Conservation (phyloP, 163 green algal genomes). For the Chlorella variabilis region DNA sequence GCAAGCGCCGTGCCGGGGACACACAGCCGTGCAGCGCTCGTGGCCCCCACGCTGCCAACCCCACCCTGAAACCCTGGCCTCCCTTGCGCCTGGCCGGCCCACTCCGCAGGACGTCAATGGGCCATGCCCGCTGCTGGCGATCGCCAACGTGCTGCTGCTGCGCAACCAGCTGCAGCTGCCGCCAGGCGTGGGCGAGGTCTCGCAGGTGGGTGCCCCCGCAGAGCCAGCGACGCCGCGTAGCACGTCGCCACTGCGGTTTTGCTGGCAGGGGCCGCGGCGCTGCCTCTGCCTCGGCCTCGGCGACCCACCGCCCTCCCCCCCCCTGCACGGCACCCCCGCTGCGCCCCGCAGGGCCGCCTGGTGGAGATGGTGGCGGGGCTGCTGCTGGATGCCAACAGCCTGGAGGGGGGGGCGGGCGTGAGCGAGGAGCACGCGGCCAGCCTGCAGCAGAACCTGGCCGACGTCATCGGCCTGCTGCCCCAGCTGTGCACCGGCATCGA, state of each 20-base stretch:
- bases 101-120: constrained; percentile 95
- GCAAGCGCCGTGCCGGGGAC: no score
- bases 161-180: constrained; percentile 59
- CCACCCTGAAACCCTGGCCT: no score
- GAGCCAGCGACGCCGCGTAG: no score
- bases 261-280: background rate
- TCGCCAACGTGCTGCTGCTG: constrained; percentile 92
- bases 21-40: background rate
- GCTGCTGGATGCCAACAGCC: constrained; percentile 68
- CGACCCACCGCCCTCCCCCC: no score
- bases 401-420: constrained; percentile 20
- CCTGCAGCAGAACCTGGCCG: constrained; percentile 76
- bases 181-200: constrained; percentile 41
- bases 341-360: constrained; percentile 58
- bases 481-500: constrained; percentile 89
- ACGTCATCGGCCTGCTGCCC: constrained; percentile 79
- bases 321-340: no score
- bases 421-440: constrained; percentile 64
- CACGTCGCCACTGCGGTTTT: background rate
- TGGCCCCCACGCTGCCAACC: background rate
- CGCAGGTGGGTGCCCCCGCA: constrained; percentile 45
- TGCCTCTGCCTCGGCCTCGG: background rate
- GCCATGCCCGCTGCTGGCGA: constrained; percentile 92
- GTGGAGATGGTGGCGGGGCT: constrained; percentile 72
- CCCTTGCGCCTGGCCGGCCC: no score